These are phyloP conservation scores for Flaveria trinervia DNA, from an alignment of 129 eudicot species.

Conservation along the genomic window DNA sequence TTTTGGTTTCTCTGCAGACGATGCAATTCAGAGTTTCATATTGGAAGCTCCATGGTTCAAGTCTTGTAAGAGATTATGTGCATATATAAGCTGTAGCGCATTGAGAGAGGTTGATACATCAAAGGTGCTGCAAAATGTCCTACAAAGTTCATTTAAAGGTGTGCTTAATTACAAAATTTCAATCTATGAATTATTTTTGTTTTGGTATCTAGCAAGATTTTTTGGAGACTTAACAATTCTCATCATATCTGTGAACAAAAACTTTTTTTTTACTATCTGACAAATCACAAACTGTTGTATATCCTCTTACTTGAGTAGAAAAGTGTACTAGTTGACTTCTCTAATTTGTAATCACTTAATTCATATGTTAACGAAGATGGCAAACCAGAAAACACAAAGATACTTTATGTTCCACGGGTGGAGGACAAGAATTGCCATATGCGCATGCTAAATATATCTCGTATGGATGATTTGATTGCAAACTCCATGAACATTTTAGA, in stretches of 20 bases:
- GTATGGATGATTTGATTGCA: conserved; percentile 78
- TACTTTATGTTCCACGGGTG: conserved; percentile 93
- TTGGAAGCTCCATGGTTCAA: conserved; percentile 98
- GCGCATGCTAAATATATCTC: conserved; percentile 83
- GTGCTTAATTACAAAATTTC: neutral
- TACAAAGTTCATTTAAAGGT: conserved; percentile 61
- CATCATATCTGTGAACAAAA: neutral
- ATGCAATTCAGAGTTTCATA: conserved; percentile 64
- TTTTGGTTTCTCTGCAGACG: conserved; percentile 43
- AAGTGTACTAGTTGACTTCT: neutral
- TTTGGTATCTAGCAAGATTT: neutral
- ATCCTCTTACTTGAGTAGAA: neutral
- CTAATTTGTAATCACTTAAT: conserved; percentile 5
- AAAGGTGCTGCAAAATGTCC: conserved; percentile 53
- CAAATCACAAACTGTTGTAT: neutral
- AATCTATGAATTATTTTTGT: neutral
- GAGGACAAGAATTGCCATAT: conserved; percentile 92
- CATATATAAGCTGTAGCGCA: conserved; percentile 77
- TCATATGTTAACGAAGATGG: conserved; percentile 51
- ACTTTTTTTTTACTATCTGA: neutral
- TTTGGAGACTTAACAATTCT: conserved; percentile 1
- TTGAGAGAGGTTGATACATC: conserved; percentile 83
- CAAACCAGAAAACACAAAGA: conserved; percentile 48
- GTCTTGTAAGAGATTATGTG: conserved; percentile 80
- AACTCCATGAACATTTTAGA: conserved; percentile 96